Base-by-base conservation (phyloP, 495 filamentous ascomycete species). In the Chaetomium fimeti region DNA sequence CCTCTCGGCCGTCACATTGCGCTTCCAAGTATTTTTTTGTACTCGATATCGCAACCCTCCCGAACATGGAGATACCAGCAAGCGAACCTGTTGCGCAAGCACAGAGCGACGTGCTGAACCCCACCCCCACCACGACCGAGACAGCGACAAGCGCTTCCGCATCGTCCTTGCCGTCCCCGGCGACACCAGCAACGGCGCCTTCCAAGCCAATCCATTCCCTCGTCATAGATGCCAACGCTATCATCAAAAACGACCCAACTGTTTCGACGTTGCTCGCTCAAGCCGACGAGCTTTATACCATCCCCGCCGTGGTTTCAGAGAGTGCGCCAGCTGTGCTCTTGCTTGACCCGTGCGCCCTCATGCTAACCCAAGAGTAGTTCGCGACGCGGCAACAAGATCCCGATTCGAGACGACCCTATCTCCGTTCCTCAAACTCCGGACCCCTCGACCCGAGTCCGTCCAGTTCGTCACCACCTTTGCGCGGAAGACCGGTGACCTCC, bases 181-280 rank as follows among this genome's bases (percentile, higher is more conserved):
- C 49, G 36, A 29, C 65, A 24, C 25, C 63, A 0, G n/a, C 64
- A 7, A 49, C 64, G 36, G 49, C 55, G 36, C 20, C 62, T 3
- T 42, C 69, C 40, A 94, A 94, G 72, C 81, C 88, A 5, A 82
- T 96, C 55, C 85, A 95, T 79, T 89, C 90, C 15, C 84, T 99
- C 45, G 83, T 98, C 61, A 79, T 99, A 63, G 94, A 99, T 75
- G 85, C 94, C 28, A 92, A 92, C 55, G 92, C 93, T 2, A 89
- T 99, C 64, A 87, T 99, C 62, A 91, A 89, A 71, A 95, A 96
- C 78, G 87, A 91, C 66, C 91, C 92, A 51, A 76, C 88, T 28
- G 84, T 93, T 42, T 92, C 90, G 40, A 89, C 88, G 8, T 81
- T 98, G 25, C 79, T 96, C 52, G 79, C 82, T 48, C 86, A 89